Percentiles rank a stretch among this genome's conserved stretches.
phyloP scores from a whole-genome alignment of 257 asterid genomes.

The Nicotiana tabacum region DNA sequence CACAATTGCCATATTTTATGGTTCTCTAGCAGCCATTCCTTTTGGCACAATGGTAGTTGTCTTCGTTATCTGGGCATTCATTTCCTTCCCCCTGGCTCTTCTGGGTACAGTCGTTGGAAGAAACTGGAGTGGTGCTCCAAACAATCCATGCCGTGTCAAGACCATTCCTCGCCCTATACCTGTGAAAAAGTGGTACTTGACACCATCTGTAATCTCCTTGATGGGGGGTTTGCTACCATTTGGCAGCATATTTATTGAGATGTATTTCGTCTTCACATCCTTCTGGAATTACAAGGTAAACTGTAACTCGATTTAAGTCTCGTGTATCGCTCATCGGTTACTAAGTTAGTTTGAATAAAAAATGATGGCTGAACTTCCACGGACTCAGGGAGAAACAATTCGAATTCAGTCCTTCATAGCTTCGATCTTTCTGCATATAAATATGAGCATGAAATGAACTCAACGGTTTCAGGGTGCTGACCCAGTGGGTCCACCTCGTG shows the following conservation, averaged over 20 bases:
- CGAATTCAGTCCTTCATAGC: background rate
- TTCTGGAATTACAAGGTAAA: conserved; percentile 74
- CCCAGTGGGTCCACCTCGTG: background rate
- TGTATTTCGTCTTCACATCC: conserved; percentile 70
- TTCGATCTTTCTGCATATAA: background rate
- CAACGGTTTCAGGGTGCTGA: background rate
- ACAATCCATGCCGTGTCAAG: conserved; percentile 66
- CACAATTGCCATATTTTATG: conserved; percentile 60
- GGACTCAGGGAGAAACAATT: conserved; percentile 1
- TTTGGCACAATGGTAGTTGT: conserved; percentile 63
- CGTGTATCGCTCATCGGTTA: background rate
- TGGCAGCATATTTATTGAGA: conserved; percentile 67
- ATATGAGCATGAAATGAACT: background rate
- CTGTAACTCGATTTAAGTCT: background rate
- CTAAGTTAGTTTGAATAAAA: background rate
- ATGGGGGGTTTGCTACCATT: conserved; percentile 73
- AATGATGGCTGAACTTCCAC: background rate
- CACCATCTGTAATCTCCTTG: conserved; percentile 52
- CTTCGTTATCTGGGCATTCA: conserved; percentile 58
- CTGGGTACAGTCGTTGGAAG: conserved; percentile 62
- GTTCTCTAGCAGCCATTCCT: conserved; percentile 69
- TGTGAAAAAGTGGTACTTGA: conserved; percentile 71
- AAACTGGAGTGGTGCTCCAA: conserved; percentile 69
- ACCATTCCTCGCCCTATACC: conserved; percentile 86
- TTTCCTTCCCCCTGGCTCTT: conserved; percentile 59